Conservation (phyloP, 768 basidiomycete genomes). For the Psilocybe cyanescens region DNA sequence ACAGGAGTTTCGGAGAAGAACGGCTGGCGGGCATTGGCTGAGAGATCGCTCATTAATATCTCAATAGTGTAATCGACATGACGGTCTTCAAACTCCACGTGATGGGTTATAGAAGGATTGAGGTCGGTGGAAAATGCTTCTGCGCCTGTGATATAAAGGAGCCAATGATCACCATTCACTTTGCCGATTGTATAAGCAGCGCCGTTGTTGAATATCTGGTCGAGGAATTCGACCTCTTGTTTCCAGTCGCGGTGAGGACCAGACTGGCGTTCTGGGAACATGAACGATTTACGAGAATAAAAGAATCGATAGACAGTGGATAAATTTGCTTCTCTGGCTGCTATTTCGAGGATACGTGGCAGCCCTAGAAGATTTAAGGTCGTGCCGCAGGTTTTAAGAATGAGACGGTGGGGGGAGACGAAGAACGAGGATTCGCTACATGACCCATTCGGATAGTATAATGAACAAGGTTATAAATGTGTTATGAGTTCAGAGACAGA, state of each 20-base stretch:
- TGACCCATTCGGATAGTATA: constrained; percentile 9
- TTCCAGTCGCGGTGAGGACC: constrained; percentile 96
- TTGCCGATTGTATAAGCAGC: constrained; percentile 97
- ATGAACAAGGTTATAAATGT: constrained; percentile 6
- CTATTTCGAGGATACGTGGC: constrained; percentile 94
- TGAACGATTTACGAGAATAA: constrained; percentile 98
- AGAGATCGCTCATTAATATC: constrained; percentile 95
- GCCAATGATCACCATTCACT: constrained; percentile 98
- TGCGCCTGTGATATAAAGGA: constrained; percentile 88
- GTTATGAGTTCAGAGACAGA: constrained; percentile 38
- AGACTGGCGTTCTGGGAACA: constrained; percentile 95
- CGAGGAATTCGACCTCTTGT: constrained; percentile 89
- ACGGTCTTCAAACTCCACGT: constrained; percentile 20
- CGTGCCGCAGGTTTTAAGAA: constrained; percentile 98
- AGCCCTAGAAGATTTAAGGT: constrained; percentile 96
- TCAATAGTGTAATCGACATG: constrained; percentile 92
- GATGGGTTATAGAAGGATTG: constrained; percentile 16
- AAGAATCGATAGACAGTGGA: constrained; percentile 86
- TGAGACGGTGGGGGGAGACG: constrained; percentile 91
- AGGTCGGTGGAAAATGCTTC: constrained; percentile 27
- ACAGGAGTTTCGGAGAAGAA: constrained; percentile 57
- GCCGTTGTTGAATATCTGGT: constrained; percentile 85
- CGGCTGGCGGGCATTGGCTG: constrained; percentile 69
- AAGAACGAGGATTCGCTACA: constrained; percentile 96
- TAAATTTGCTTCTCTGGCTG: constrained; percentile 67